Conservation (phyloP, 805 yeast genomes). For the Candida hungchunana region DNA sequence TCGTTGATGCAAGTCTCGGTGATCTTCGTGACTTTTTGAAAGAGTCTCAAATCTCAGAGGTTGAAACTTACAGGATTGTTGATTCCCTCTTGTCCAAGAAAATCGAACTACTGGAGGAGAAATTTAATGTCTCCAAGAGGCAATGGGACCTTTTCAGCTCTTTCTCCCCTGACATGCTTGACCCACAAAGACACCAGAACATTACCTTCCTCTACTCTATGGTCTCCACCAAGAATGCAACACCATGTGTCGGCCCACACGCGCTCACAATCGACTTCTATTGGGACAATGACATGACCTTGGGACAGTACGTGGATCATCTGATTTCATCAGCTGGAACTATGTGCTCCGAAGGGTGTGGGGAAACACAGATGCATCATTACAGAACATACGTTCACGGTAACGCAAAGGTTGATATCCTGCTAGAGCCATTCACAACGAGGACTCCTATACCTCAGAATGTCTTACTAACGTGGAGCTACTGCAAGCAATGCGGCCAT, state of each 20-base stretch:
- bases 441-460: conserved; percentile 50
- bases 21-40: conserved; percentile 15
- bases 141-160: conserved; percentile 66
- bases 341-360: conserved; percentile 80
- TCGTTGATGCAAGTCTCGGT: conserved; percentile 7
- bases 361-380: conserved; percentile 64
- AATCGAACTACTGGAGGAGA: conserved; percentile 28
- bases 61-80: conserved; percentile 30
- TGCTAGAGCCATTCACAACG: conserved; percentile 57
- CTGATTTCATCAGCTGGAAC: conserved; percentile 62
- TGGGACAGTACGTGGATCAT: conserved; percentile 87
- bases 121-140: conserved; percentile 34
- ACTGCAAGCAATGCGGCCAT: conserved; percentile 73
- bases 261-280: conserved; percentile 81
- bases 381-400: conserved; percentile 88
- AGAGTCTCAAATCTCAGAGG: conserved; percentile 3
- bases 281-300: conserved; percentile 83
- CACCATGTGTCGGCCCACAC: conserved; percentile 92
- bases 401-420: conserved; percentile 72
- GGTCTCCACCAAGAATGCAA: conserved; percentile 77
- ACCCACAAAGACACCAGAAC: conserved; percentile 71
- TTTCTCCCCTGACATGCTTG: conserved; percentile 54
- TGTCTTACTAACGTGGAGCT: conserved; percentile 85
- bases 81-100: conserved; percentile 30
- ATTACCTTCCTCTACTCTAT: conserved; percentile 75